A percentile compares a stretch with the other conserved stretches of the same genome.
These are phyloP conservation scores for Oryza brachyantha DNA, from an alignment of 176 grass and related monocot species.

Conservation along the genomic window DNA sequence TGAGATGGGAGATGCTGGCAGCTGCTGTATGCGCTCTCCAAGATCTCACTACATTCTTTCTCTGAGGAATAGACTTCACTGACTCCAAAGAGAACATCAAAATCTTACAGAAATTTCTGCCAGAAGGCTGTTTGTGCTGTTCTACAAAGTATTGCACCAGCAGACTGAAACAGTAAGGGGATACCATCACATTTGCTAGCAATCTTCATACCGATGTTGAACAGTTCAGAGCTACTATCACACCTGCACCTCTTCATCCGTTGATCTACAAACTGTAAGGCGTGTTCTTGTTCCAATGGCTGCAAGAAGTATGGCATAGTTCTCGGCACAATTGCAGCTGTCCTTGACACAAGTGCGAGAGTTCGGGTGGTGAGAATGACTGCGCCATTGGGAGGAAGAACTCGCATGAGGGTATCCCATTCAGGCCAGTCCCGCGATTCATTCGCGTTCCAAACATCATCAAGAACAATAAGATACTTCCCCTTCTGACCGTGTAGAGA, in stretches of 20 bases:
- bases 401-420: background rate
- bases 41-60: too few species aligned
- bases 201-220: background rate
- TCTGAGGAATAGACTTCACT: background rate
- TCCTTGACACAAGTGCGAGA: background rate
- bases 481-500: too few species aligned
- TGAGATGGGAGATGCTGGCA: background rate
- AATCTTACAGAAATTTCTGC: background rate
- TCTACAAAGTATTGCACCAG: background rate
- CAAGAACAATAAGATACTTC: constrained; percentile 4
- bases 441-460: constrained; percentile 16
- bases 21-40: background rate
- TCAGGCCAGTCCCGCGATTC: background rate
- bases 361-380: background rate
- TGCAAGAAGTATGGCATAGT: background rate
- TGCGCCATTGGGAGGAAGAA: background rate
- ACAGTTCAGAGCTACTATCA: too few species aligned
- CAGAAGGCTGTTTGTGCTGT: background rate
- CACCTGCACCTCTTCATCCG: too few species aligned
- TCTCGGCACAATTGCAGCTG: background rate
- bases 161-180: background rate
- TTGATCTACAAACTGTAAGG: background rate
- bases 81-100: background rate
- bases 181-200: background rate
- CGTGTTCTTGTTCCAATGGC: background rate